Percentiles rank a stretch among this genome's conserved stretches.
These are phyloP conservation scores for Cladosporium halotolerans DNA, from an alignment of 2,329 filamentous ascomycete species.

Conservation along the genomic window DNA sequence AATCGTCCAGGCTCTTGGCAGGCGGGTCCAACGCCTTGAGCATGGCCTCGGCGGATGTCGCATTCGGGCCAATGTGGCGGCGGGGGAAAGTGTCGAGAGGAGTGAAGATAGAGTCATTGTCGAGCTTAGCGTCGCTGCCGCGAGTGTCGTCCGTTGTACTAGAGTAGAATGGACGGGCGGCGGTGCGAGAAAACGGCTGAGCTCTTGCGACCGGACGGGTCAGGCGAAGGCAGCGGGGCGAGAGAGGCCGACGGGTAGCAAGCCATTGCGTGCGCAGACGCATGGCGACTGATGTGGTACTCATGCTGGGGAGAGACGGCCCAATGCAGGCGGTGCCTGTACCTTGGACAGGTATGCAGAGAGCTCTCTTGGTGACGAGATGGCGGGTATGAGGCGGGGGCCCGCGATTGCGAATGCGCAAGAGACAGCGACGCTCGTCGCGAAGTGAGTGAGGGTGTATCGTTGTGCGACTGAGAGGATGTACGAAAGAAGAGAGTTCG, in stretches of 20 bases:
- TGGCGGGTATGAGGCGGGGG: background rate
- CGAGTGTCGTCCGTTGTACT: constrained; percentile 23
- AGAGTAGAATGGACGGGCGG: constrained; percentile 25
- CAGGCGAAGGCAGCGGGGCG: constrained; percentile 22
- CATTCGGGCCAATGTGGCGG: constrained; percentile 80
- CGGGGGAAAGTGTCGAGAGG: constrained; percentile 63
- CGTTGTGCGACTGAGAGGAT: background rate
- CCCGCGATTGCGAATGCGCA: background rate
- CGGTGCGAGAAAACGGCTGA: constrained; percentile 6
- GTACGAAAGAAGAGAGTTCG: background rate
- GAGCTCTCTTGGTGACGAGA: background rate
- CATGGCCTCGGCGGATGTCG: constrained; percentile 67
- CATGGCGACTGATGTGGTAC: constrained; percentile 18
- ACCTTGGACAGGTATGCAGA: background rate
- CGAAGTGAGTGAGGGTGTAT: background rate
- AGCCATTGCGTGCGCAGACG: constrained; percentile 31
- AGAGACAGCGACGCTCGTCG: background rate
- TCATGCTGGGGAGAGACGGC: constrained; percentile 1
- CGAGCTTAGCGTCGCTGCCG: constrained; percentile 18
- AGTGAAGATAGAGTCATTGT: constrained; percentile 34
- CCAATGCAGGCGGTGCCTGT: constrained; percentile 5
- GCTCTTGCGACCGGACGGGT: constrained; percentile 12
- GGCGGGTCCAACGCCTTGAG: constrained; percentile 71
- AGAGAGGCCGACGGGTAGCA: constrained; percentile 26
- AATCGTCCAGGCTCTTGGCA: constrained; percentile 67